Percentiles rank a stretch among this genome's conserved stretches.
Conservation (phyloP, 768 basidiomycete species). For the Brasilioporus rufonigricans region DNA sequence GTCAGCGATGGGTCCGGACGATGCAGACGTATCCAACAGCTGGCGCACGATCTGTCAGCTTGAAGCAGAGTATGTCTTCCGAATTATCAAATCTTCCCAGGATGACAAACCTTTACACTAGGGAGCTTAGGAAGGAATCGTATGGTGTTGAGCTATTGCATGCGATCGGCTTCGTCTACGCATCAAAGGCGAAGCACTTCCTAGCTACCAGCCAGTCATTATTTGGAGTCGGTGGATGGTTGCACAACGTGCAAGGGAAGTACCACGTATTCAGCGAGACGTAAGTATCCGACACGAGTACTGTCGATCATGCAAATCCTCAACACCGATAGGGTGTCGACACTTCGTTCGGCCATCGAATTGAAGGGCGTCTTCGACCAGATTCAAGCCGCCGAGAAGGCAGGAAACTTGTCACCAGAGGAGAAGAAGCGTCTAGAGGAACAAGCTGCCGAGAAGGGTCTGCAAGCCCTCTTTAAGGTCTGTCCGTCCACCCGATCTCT, state of each 20-base stretch:
- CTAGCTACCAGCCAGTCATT: slow-evolving; percentile 68
- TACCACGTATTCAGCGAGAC: slow-evolving; percentile 94
- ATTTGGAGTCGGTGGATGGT: slow-evolving; percentile 87
- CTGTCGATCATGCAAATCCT: neutral
- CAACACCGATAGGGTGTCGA: slow-evolving; percentile 62
- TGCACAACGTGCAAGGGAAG: slow-evolving; percentile 89
- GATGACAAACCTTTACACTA: slow-evolving; percentile 27
- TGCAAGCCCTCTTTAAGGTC: slow-evolving; percentile 90
- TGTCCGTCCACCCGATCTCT: neutral
- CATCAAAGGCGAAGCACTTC: slow-evolving; percentile 78
- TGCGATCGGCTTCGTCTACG: slow-evolving; percentile 83
- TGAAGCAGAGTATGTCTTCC: slow-evolving; percentile 70
- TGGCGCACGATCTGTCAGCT: slow-evolving; percentile 77
- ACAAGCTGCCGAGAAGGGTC: slow-evolving; percentile 89
- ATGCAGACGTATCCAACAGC: slow-evolving; percentile 65
- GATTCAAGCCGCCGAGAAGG: slow-evolving; percentile 85
- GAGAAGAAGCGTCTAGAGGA: slow-evolving; percentile 84
- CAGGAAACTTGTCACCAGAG: slow-evolving; percentile 73
- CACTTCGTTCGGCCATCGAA: slow-evolving; percentile 82
- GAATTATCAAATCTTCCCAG: neutral
- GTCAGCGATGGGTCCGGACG: slow-evolving; percentile 67
- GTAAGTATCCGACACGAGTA: slow-evolving; percentile 45
- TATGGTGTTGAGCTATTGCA: slow-evolving; percentile 87
- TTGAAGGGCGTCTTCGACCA: slow-evolving; percentile 90
- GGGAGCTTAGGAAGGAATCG: slow-evolving; percentile 80